Base-by-base conservation (phyloP, 2,329 filamentous ascomycete genomes). In the Alternaria burnsii region DNA sequence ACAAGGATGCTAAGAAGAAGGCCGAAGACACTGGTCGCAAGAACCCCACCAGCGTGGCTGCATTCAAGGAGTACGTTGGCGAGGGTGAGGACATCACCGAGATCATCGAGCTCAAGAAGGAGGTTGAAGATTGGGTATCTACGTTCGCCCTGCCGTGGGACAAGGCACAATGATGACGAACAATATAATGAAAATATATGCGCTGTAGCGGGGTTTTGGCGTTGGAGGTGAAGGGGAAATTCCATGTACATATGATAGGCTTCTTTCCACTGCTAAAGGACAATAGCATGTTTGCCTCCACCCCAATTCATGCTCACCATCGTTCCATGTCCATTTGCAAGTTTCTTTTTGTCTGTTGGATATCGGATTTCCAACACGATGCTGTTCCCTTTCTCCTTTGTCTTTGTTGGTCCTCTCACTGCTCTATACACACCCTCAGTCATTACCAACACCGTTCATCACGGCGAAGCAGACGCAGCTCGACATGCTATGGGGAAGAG, bases 51-150 rank as follows among this genome's bases (percentile, higher is more conserved):
- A 79, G 77, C 56, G 75, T 80, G 9, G 74, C 75, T 3, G 77
- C 78, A 0, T 80, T 81, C 67, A 79, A 76, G 61, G 78, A 81
- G 58, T 79, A 77, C 55, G 68, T 81, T 10, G 77, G 77, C 47
- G 77, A 80, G 53, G 79, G 79, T 24, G 73, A 80, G 46, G 77
- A 80, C 16, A 73, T 80, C 44, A 78, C 75, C 5, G 79, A 80
- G 24, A 78, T 81, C 34, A 72, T 80, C 28, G 75, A 80, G 58
- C 62, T 81, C 32, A 67, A 79, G 48, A 74, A 76, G 54, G 79
- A 80, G 48, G 79, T 80, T 8, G 76, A 78, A 61, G 77, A 79
- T 50, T 80, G 79, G 79, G 78, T 79, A 14, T 76, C 77, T 20
- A 80, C 79, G 7, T 80, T 80, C 59, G 76, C 74, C 26, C 65